A percentile compares a stretch with the other conserved stretches of the same genome.
These are phyloP conservation scores for Cenchrus americanus DNA, from an alignment of 176 grass and related monocot genomes.

Conservation along the genomic window DNA sequence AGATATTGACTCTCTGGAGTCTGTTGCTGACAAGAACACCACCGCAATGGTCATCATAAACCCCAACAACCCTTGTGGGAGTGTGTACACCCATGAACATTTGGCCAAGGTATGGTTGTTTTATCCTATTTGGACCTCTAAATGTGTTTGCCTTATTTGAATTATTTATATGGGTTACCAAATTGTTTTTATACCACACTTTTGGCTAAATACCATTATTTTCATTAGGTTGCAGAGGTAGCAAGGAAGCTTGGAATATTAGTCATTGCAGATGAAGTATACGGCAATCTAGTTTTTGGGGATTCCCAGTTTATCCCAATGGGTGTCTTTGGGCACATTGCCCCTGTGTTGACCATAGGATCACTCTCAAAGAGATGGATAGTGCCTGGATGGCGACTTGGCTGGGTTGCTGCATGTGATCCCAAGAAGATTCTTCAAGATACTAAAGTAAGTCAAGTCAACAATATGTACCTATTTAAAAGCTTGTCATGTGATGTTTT, in stretches of 20 bases:
- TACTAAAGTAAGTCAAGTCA: slow-evolving; percentile 43
- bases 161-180: background rate
- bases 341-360: slow-evolving; percentile 52
- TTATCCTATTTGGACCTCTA: background rate
- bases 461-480: too few species aligned
- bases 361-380: slow-evolving; percentile 75
- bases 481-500: background rate
- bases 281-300: slow-evolving; percentile 56
- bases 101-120: slow-evolving; percentile 39
- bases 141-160: background rate
- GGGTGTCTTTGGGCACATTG: slow-evolving; percentile 57
- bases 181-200: background rate
- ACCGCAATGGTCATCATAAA: slow-evolving; percentile 60
- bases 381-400: slow-evolving; percentile 79
- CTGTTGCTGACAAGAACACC: slow-evolving; percentile 66
- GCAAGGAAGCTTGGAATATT: slow-evolving; percentile 65
- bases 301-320: slow-evolving; percentile 54
- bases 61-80: slow-evolving; percentile 70
- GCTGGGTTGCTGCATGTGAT: slow-evolving; percentile 59
- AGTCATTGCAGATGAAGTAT: slow-evolving; percentile 72
- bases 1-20: slow-evolving; percentile 51
- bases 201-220: background rate
- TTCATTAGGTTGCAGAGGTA: slow-evolving; percentile 52
- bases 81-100: slow-evolving; percentile 57
- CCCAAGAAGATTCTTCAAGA: slow-evolving; percentile 53